Conservation (phyloP, 139 green algal genomes). For the Closterium sp. region DNA sequence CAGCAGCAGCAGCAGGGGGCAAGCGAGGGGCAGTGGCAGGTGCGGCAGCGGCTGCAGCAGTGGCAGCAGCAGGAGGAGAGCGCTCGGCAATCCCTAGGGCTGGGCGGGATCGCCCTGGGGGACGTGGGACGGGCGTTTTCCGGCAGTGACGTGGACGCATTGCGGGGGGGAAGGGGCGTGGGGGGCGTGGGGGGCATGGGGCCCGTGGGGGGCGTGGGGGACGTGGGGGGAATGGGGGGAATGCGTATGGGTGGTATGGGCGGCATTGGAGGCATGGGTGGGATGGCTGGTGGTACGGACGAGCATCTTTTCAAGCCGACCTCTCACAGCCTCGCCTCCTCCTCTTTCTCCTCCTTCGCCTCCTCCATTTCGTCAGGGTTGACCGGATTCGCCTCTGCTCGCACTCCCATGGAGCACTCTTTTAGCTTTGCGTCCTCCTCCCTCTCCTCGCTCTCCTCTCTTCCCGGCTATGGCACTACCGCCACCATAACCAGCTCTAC, state of each 20-base stretch:
- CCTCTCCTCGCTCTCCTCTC: not conserved
- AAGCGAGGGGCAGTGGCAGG: too few relatives aligned
- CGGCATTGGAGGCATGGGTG: too few relatives aligned
- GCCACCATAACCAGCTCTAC: not conserved
- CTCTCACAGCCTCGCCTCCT: not conserved
- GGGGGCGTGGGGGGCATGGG: too few relatives aligned
- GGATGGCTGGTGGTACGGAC: too few relatives aligned
- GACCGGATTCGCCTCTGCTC: not conserved
- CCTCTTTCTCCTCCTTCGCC: not conserved
- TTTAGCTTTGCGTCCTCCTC: not conserved
- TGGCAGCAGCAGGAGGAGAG: too few relatives aligned
- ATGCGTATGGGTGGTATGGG: too few relatives aligned
- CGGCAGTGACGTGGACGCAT: too few relatives aligned
- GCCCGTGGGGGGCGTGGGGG: too few relatives aligned
- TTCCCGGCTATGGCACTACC: not conserved
- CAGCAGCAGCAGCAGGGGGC: too few relatives aligned
- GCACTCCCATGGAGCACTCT: not conserved
- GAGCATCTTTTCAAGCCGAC: not conserved
- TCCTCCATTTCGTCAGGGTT: not conserved
- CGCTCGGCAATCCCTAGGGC: not conserved
- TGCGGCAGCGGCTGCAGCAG: too few relatives aligned
- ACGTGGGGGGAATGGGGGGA: too few relatives aligned
- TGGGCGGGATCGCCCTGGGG: not conserved
- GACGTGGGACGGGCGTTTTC: not conserved
- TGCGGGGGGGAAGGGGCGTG: too few relatives aligned